phyloP scores from a whole-genome alignment of 176 grass and related monocot genomes.

The Thinopyrum elongatum region DNA sequence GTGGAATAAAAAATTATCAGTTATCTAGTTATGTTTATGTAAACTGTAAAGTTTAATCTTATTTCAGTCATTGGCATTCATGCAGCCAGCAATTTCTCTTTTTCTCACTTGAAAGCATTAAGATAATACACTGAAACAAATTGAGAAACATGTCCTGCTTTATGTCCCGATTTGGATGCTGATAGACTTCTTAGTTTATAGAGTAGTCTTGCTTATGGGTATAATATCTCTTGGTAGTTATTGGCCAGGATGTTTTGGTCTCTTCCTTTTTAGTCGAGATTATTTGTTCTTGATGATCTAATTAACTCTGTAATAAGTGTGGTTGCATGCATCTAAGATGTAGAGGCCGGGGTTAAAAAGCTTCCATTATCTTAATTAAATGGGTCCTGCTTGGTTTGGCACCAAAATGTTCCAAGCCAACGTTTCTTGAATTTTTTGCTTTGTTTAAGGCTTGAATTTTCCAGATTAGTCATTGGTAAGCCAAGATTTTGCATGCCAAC shows the following conservation, averaged over 20 bases:
- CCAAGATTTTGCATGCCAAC: neutral
- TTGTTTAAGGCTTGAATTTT: neutral
- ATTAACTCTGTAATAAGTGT: neutral
- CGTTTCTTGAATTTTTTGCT: neutral
- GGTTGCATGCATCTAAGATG: neutral
- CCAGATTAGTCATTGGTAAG: neutral
- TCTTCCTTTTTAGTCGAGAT: neutral
- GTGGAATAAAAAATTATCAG: neutral
- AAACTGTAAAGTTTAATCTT: neutral
- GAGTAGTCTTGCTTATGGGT: too few species aligned
- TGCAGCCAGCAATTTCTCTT: neutral
- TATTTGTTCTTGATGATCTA: neutral
- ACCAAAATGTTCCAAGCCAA: neutral
- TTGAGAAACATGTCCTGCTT: neutral
- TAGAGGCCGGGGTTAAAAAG: neutral
- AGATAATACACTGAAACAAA: neutral
- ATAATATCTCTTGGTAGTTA: too few species aligned
- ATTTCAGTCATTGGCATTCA: neutral
- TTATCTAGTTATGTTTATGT: neutral
- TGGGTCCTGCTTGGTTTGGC: neutral
- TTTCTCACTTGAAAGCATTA: constrained; percentile 2
- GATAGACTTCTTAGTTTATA: too few species aligned
- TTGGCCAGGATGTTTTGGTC: too few species aligned
- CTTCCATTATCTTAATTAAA: neutral
- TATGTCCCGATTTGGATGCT: too few species aligned